These are phyloP conservation scores for Pseudocercospora musae DNA, from an alignment of 2,329 filamentous ascomycete species.

Conservation along the genomic window DNA sequence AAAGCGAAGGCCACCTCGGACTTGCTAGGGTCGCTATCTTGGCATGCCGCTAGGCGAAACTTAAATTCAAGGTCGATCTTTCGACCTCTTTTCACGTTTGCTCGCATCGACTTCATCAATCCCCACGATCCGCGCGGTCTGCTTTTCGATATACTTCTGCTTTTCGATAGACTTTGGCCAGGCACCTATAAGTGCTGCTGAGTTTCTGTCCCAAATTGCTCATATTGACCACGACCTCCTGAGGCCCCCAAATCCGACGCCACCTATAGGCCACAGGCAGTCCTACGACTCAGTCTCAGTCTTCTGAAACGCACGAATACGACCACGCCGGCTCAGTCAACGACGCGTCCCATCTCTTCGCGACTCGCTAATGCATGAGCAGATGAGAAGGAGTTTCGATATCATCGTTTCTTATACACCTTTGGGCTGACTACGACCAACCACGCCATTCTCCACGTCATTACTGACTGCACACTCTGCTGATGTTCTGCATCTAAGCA, in stretches of 20 bases:
- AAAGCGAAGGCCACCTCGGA: background rate
- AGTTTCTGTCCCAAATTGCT: background rate
- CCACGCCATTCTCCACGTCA: background rate
- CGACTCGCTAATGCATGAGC: conserved; percentile 1
- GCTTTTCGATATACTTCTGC: no score
- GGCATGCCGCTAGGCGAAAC: background rate
- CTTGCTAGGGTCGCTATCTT: background rate
- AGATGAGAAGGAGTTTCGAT: background rate
- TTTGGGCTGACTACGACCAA: background rate
- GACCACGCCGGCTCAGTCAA: background rate
- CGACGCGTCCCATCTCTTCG: background rate
- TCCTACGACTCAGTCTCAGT: no score
- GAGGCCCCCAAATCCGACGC: background rate
- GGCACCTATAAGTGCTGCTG: no score
- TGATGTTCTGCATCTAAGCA: background rate
- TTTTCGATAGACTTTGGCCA: no score
- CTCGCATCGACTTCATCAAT: background rate
- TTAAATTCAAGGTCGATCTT: background rate
- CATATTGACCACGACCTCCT: background rate
- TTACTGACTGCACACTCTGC: background rate
- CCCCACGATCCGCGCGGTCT: no score
- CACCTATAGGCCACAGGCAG: background rate
- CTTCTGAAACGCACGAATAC: background rate
- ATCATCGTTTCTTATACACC: background rate
- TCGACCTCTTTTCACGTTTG: background rate